These are phyloP conservation scores for Vitellaria paradoxa DNA, from an alignment of 179 eudicot species.

Conservation along the genomic window DNA sequence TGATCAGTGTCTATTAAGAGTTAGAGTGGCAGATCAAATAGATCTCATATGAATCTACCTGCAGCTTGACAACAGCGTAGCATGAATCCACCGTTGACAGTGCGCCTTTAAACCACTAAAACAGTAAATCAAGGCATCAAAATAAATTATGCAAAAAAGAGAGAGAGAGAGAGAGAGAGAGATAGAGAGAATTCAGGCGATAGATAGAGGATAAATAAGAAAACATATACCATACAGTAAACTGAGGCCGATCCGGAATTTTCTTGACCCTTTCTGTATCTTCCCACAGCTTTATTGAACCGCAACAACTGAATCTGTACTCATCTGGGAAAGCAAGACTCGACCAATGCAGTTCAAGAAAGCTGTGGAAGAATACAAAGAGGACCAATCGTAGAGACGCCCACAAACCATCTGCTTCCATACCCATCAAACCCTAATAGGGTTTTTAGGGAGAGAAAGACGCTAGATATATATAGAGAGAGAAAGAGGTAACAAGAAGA, in stretches of 20 bases:
- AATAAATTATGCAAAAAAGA: neutral
- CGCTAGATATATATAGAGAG: neutral
- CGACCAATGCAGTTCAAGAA: conserved; percentile 81
- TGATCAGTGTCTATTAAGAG: neutral
- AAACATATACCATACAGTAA: neutral
- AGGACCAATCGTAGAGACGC: conserved; percentile 32
- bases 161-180: no score
- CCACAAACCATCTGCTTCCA: no score
- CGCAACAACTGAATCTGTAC: conserved; percentile 23
- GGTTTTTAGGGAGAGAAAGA: conserved; percentile 21
- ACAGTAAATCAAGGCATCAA: neutral
- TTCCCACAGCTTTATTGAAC: conserved; percentile 99
- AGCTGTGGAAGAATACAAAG: conserved; percentile 88
- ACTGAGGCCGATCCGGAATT: neutral
- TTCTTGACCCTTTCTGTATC: conserved; percentile 52
- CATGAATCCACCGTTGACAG: no score
- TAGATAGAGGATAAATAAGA: neutral
- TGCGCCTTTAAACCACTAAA: neutral
- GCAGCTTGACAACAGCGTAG: neutral
- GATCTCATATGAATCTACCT: neutral
- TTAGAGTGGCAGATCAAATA: neutral
- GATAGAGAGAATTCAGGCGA: neutral
- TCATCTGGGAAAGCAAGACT: neutral
- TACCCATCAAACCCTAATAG: conserved; percentile 26
- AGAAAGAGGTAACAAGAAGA: conserved; percentile 14